A percentile compares a stretch with the other conserved stretches of the same genome.
These are phyloP conservation scores for Erysimum cheiri DNA, from an alignment of 441 rosid species.

Conservation along the genomic window DNA sequence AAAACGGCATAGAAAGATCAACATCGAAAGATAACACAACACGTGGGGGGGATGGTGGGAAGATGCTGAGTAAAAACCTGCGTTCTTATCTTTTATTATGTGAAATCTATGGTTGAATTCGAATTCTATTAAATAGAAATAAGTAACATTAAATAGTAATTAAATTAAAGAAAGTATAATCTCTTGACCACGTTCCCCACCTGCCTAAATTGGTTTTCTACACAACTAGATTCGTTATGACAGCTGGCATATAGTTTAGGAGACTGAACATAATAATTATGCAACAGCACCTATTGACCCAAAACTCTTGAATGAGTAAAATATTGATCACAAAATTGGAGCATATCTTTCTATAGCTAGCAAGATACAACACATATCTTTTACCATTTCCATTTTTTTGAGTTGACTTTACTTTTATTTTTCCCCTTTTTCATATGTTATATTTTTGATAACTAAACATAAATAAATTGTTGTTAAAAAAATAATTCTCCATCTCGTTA, in stretches of 20 bases:
- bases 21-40: slow-evolving; percentile 4
- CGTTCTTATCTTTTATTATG: slow-evolving; percentile 29
- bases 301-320: slow-evolving; percentile 3
- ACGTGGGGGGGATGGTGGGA: slow-evolving; percentile 10
- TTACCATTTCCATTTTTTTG: not conserved
- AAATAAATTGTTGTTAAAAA: not conserved
- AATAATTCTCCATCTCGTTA: not conserved
- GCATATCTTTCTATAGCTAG: not conserved
- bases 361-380: slow-evolving; percentile 1
- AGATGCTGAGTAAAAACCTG: not conserved
- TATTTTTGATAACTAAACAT: not conserved
- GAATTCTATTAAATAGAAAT: not conserved
- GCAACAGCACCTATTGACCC: slow-evolving; percentile 11
- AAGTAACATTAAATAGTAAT: not conserved
- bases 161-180: not conserved
- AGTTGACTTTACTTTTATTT: not conserved
- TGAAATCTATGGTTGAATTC: not conserved
- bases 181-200: not conserved
- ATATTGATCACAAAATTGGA: not conserved
- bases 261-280: not conserved
- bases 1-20: not conserved
- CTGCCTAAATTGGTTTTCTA: not conserved
- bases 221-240: slow-evolving; percentile 7
- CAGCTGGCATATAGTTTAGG: slow-evolving; percentile 14
- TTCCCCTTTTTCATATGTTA: not conserved